Evolutionary conservation across 1,284 basidiomycete species (phyloP).

Genomic region (Peniophora sp.): DNA sequence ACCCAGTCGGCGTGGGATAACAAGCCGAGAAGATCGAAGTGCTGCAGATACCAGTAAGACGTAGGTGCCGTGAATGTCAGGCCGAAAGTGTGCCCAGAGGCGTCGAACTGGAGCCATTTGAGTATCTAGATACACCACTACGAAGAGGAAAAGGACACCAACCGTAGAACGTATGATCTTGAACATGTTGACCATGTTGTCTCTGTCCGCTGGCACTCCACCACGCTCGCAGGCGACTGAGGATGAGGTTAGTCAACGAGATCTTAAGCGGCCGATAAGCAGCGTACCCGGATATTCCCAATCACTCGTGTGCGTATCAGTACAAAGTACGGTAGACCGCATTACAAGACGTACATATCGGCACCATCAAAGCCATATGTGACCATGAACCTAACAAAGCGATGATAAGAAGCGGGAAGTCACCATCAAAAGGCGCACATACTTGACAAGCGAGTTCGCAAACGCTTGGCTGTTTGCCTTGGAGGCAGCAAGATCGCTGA

Average conservation of each 20-base stretch:
- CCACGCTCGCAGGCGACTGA: constrained; percentile 4
- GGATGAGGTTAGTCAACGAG: no score
- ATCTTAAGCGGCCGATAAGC: no score
- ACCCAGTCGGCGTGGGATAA: constrained; percentile 16
- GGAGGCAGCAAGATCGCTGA: constrained; percentile 9
- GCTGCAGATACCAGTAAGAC: constrained; percentile 21
- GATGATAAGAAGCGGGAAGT: no score
- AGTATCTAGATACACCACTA: no score
- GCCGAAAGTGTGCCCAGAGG: background rate
- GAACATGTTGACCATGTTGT: constrained; percentile 7
- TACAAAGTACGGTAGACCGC: no score
- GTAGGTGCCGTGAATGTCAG: constrained; percentile 9
- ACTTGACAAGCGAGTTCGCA: background rate
- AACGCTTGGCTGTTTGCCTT: constrained; percentile 4
- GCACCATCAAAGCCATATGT: constrained; percentile 5
- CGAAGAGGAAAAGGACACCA: no score
- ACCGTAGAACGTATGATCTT: background rate
- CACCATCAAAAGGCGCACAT: no score
- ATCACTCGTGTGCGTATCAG: background rate
- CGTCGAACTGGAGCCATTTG: no score
- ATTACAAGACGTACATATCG: constrained; percentile 3
- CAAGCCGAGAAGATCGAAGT: constrained; percentile 20
- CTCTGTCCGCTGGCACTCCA: constrained; percentile 9
- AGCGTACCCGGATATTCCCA: constrained; percentile 11
- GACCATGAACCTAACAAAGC: background rate